Conservation (phyloP, 257 asterid species). For the Nicotiana undulata region DNA sequence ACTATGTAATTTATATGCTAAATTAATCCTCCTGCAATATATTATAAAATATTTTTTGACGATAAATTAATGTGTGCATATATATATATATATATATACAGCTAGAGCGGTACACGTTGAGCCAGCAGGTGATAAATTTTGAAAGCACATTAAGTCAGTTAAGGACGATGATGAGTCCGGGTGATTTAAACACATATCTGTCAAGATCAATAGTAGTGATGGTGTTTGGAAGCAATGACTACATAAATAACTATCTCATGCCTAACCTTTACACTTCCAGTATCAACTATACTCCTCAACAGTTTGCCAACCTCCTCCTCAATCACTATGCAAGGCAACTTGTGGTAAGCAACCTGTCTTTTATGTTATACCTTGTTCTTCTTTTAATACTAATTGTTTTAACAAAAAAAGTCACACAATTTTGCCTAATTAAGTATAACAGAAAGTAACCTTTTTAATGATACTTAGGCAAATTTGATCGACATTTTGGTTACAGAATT, state of each 20-base stretch:
- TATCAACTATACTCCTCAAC: constrained; percentile 56
- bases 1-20: constrained; percentile 39
- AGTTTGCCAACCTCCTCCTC: constrained; percentile 66
- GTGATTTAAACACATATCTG: constrained; percentile 32
- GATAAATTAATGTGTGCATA: neutral
- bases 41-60: neutral
- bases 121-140: constrained; percentile 78
- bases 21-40: neutral
- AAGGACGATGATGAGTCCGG: constrained; percentile 39
- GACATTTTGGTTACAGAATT: too few relatives aligned
- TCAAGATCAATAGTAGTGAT: constrained; percentile 48
- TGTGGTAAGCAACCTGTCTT: constrained; percentile 12
- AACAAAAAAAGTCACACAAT: too few relatives aligned
- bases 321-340: constrained; percentile 71
- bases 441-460: too few relatives aligned
- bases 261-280: constrained; percentile 58
- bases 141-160: constrained; percentile 59
- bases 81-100: constrained; percentile 12
- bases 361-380: too few relatives aligned
- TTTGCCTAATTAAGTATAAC: too few relatives aligned
- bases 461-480: too few relatives aligned
- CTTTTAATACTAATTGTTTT: too few relatives aligned
- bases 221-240: constrained; percentile 89
- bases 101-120: constrained; percentile 65
- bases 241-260: constrained; percentile 84